These are phyloP conservation scores for Amoebophrya sp. DNA, from an alignment of 169 alveolate species.

Conservation along the genomic window DNA sequence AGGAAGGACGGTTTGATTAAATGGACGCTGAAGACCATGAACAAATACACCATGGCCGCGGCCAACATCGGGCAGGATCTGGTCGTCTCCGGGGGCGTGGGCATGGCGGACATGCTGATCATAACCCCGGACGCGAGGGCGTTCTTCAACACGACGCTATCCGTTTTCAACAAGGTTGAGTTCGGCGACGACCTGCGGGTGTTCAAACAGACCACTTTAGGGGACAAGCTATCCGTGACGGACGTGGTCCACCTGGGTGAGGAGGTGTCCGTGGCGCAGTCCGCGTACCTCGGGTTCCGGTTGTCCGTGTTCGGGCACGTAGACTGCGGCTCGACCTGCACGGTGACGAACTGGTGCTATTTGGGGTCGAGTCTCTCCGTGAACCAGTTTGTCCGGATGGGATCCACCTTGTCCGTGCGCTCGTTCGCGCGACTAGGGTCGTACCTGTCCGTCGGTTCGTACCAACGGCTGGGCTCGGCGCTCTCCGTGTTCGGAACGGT, in stretches of 20 bases:
- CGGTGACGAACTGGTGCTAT: conserved; percentile 19
- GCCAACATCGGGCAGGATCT: not conserved
- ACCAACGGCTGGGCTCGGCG: conserved; percentile 6
- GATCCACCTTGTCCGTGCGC: not conserved
- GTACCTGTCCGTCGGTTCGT: conserved; percentile 1
- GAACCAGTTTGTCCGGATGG: conserved; percentile 28
- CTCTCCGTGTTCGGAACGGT: conserved; percentile 26
- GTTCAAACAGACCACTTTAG: not conserved
- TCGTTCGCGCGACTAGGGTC: not conserved
- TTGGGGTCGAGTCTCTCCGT: conserved; percentile 19
- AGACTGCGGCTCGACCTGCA: conserved; percentile 22
- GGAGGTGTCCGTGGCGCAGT: conserved; percentile 13
- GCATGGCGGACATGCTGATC: conserved; percentile 16
- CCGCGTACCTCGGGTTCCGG: not conserved
- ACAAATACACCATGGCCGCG: conserved; percentile 3
- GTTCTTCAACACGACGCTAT: not conserved
- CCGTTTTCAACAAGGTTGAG: conserved; percentile 7
- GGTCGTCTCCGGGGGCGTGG: not conserved
- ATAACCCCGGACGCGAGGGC: not conserved
- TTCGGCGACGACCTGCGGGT: conserved; percentile 22
- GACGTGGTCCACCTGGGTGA: conserved; percentile 12
- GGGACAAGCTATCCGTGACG: conserved; percentile 8
- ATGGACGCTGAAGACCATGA: conserved; percentile 23
- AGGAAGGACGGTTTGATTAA: not conserved
- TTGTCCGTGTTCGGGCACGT: conserved; percentile 27